Percentiles rank a stretch among this genome's conserved stretches.
Evolutionary conservation across 495 filamentous ascomycete genomes (phyloP).

Genomic region (Neurospora pannonica): DNA sequence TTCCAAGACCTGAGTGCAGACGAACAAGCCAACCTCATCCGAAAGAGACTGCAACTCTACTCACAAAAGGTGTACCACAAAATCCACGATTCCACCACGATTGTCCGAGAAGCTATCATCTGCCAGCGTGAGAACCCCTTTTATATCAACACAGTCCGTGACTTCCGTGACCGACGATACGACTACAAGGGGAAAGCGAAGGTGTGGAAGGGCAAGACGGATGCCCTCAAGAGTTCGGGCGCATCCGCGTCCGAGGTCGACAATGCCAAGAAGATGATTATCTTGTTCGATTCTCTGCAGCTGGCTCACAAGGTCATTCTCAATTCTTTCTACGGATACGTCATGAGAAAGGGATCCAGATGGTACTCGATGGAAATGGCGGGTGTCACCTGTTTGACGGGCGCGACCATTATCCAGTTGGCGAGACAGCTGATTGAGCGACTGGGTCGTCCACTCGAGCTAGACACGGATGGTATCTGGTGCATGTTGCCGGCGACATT

Average conservation of each 20-base stretch:
- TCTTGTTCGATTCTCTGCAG: slow-evolving; percentile 92
- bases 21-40: slow-evolving; percentile 71
- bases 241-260: slow-evolving; percentile 72
- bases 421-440: slow-evolving; percentile 89
- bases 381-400: slow-evolving; percentile 94
- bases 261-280: slow-evolving; percentile 95
- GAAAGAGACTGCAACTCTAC: slow-evolving; percentile 85
- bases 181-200: slow-evolving; percentile 98
- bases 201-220: slow-evolving; percentile 95
- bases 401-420: slow-evolving; percentile 96
- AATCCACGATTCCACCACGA: slow-evolving; percentile 90
- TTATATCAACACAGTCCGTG: slow-evolving; percentile 91
- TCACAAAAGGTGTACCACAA: slow-evolving; percentile 99
- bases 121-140: slow-evolving; percentile 98
- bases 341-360: slow-evolving; percentile 96
- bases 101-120: slow-evolving; percentile 92
- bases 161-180: slow-evolving; percentile 92
- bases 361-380: slow-evolving; percentile 99
- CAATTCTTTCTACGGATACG: slow-evolving; percentile 98
- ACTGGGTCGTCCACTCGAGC: slow-evolving; percentile 84
- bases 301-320: slow-evolving; percentile 98
- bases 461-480: slow-evolving; percentile 99
- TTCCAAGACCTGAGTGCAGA: slow-evolving; percentile 77
- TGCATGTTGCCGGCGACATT: slow-evolving; percentile 98
- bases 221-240: slow-evolving; percentile 71